A percentile compares a stretch with the other conserved stretches of the same genome.
These are phyloP conservation scores for Exophiala sp. DNA, from an alignment of 2,329 filamentous ascomycete species.

Conservation along the genomic window DNA sequence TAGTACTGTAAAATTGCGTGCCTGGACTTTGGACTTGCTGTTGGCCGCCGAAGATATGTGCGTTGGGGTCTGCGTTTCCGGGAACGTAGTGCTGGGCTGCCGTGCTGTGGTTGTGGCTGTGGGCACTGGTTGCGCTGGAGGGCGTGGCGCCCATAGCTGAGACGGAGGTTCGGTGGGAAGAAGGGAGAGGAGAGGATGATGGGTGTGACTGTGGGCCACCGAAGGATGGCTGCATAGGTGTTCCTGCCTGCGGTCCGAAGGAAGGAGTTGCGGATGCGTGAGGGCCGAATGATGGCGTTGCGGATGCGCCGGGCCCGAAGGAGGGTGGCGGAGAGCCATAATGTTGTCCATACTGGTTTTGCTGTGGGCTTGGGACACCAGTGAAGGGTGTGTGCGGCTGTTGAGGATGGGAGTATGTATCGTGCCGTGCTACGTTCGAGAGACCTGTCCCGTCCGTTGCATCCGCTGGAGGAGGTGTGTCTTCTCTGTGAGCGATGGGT, in stretches of 20 bases:
- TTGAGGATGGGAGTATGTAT: constrained; percentile 31
- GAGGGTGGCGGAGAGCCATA: constrained; percentile 19
- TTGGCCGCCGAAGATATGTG: constrained; percentile 15
- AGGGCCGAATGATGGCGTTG: constrained; percentile 19
- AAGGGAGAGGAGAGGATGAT: constrained; percentile 9
- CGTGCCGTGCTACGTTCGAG: constrained; percentile 39
- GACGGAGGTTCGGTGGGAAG: constrained; percentile 20
- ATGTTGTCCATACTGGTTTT: constrained; percentile 9
- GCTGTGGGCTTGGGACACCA: constrained; percentile 10
- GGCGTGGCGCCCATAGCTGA: constrained; percentile 10
- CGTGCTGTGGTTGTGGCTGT: constrained; percentile 14
- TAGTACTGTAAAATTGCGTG: constrained; percentile 30
- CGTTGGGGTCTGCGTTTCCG: constrained; percentile 15
- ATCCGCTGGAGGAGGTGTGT: constrained; percentile 62
- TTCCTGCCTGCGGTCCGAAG: constrained; percentile 20
- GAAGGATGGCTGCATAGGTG: constrained; percentile 2
- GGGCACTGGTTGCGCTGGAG: constrained; percentile 11
- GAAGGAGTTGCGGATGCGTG: constrained; percentile 16
- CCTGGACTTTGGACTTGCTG: constrained; percentile 27
- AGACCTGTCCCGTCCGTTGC: constrained; percentile 48
- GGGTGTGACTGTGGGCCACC: background rate
- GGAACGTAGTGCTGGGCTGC: constrained; percentile 23
- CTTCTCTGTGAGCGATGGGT: constrained; percentile 62
- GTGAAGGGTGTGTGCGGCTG: constrained; percentile 29
- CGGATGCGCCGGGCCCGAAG: constrained; percentile 14